These are phyloP conservation scores for Barnettozyma populi DNA, from an alignment of 805 yeast species.

Conservation along the genomic window DNA sequence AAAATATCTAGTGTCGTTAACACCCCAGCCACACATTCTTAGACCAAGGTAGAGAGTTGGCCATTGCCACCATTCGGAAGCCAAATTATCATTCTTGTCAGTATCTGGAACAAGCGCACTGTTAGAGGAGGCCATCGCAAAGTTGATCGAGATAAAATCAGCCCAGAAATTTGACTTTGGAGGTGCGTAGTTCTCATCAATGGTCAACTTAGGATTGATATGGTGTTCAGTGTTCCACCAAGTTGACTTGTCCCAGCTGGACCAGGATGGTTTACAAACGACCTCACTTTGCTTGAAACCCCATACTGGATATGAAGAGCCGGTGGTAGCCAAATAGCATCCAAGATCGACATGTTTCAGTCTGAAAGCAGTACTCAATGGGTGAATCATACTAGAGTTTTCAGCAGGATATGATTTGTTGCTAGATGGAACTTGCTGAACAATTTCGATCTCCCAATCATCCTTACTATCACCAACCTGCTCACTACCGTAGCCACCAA, in stretches of 20 bases:
- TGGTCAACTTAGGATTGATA: slow-evolving; percentile 51
- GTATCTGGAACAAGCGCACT: slow-evolving; percentile 74
- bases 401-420: slow-evolving; percentile 35
- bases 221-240: slow-evolving; percentile 87
- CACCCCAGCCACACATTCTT: slow-evolving; percentile 70
- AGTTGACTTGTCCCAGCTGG: slow-evolving; percentile 67
- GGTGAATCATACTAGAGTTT: slow-evolving; percentile 57
- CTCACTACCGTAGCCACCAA: slow-evolving; percentile 77
- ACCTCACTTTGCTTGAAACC: slow-evolving; percentile 83
- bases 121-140: slow-evolving; percentile 84
- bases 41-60: slow-evolving; percentile 69
- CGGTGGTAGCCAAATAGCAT: slow-evolving; percentile 76
- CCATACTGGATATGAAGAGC: slow-evolving; percentile 68
- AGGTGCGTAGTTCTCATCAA: slow-evolving; percentile 41
- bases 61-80: slow-evolving; percentile 84
- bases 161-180: slow-evolving; percentile 73
- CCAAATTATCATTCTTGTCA: slow-evolving; percentile 64
- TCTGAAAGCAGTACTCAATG: slow-evolving; percentile 72
- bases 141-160: slow-evolving; percentile 67
- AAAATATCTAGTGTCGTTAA: slow-evolving; percentile 51
- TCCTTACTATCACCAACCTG: slow-evolving; percentile 74
- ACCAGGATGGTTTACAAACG: slow-evolving; percentile 52
- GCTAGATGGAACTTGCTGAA: slow-evolving; percentile 42
- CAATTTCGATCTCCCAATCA: slow-evolving; percentile 86
- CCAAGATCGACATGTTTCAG: slow-evolving; percentile 56